Conservation (phyloP, 805 yeast genomes). For the Ogataea methylovora region DNA sequence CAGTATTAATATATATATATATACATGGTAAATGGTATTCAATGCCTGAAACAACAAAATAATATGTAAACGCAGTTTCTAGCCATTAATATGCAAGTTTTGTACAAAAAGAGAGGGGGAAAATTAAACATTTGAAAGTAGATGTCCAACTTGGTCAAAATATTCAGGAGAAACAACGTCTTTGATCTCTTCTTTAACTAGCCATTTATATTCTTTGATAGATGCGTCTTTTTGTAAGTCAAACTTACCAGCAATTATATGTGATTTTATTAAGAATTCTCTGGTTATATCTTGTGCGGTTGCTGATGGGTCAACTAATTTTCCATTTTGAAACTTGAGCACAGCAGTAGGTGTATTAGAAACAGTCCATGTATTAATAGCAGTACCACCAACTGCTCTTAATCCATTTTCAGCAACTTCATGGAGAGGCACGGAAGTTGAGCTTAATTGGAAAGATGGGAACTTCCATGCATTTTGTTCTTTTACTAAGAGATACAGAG, state of each 20-base stretch:
- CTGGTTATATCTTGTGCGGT: constrained; percentile 24
- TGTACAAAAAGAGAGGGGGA: no score
- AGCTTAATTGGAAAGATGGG: constrained; percentile 56
- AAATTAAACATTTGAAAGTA: constrained; percentile 26
- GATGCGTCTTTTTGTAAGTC: constrained; percentile 31
- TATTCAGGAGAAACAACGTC: constrained; percentile 46
- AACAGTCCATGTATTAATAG: constrained; percentile 84
- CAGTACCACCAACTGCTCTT: constrained; percentile 60
- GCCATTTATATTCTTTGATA: constrained; percentile 64
- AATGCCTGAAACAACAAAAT: no score
- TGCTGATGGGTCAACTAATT: constrained; percentile 13
- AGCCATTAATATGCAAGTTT: no score
- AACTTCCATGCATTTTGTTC: constrained; percentile 53
- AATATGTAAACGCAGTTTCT: no score
- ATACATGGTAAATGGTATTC: no score
- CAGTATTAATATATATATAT: no score
- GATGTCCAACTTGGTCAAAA: constrained; percentile 45
- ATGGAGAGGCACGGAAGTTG: constrained; percentile 51
- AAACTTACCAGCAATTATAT: constrained; percentile 80
- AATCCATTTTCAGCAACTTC: constrained; percentile 70
- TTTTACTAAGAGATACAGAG: constrained; percentile 64
- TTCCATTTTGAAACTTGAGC: constrained; percentile 32
- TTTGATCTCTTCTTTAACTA: constrained; percentile 70
- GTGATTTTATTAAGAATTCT: constrained; percentile 79
- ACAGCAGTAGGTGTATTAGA: constrained; percentile 82